Percentiles rank a stretch among this genome's conserved stretches.
Conservation (phyloP, 306 rosid species). For the Chamaecrista fasciculata region DNA sequence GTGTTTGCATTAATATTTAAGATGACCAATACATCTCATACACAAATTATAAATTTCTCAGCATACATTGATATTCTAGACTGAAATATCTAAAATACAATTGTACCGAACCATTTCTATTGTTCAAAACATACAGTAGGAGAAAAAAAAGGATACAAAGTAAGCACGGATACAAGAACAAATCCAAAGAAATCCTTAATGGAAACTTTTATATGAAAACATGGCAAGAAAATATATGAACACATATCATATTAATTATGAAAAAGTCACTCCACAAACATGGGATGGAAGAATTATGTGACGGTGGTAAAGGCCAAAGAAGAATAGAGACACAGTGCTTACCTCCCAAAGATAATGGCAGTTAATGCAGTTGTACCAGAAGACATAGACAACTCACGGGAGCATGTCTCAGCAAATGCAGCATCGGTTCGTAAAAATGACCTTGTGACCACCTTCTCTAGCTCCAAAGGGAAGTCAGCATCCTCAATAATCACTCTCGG, state of each 20-base stretch:
- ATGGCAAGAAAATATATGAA: neutral
- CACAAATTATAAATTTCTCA: no score
- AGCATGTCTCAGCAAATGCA: conserved; percentile 69
- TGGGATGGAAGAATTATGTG: neutral
- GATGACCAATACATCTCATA: neutral
- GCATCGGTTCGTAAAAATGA: conserved; percentile 80
- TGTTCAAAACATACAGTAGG: neutral
- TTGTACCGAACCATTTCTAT: neutral
- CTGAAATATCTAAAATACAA: neutral
- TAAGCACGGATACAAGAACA: neutral
- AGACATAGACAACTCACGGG: conserved; percentile 57
- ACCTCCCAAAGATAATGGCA: conserved; percentile 95
- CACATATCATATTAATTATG: neutral
- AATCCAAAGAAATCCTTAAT: neutral
- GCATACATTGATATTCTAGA: no score
- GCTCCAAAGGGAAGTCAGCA: conserved; percentile 77
- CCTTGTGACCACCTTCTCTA: conserved; percentile 86
- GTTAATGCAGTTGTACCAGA: conserved; percentile 97
- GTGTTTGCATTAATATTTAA: neutral
- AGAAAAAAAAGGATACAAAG: neutral
- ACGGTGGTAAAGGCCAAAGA: neutral
- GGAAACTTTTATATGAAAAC: neutral
- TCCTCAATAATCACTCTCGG: conserved; percentile 89
- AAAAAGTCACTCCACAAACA: neutral
- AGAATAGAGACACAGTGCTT: conserved; percentile 9